Evolutionary conservation across 2,329 filamentous ascomycete genomes (phyloP), one percentile per base, ranked within the genome.

Genomic region (Pseudogymnoascus sp.): DNA sequence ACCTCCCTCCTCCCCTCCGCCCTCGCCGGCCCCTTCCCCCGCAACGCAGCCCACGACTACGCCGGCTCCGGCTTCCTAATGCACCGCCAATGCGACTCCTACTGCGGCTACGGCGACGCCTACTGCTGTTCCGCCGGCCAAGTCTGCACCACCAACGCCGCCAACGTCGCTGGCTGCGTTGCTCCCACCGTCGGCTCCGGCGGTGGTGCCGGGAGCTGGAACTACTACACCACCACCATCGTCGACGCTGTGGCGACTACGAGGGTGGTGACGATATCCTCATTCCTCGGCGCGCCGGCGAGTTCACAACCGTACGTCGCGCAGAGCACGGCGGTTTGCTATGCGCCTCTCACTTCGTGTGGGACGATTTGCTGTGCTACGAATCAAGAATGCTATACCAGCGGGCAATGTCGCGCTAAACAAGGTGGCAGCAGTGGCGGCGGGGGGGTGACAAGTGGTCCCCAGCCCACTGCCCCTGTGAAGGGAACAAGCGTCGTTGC

Each of bases 341-440:
- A 34, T 7, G 78, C 79, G 0, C 80, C 80, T 4, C 74, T 77
- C 19, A 78, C 78, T 1, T 79, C 83, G 3, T 93, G 90, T 72
- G 89, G 89, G 34, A 73, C 73, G 62, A 86, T 87, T 65, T 93
- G 90, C 80, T 93, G 90, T 75, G 83, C 84, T 23, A 82, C 78
- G 65, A 84, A 83, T 76, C 87, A 90, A 75, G 88, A 86, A 71
- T 93, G 90, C 74, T 82, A 80, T 62, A 78, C 75, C 64, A 67
- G 76, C 0, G 84, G 83, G 62, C 82, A 86, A 71, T 92, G 89
- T 4, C 74, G 82, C 25, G 21, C 48, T 10, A 79, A 81, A 67
- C 84, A 83, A 77, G 37, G 14, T 13, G 14, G 37, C 14, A 6
- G 37, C 80, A 74, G 73, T 61, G 75, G 74, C 65, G 74, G 75